phyloP scores from a whole-genome alignment of 2,329 filamentous ascomycete species.

The Diaporthe citri region DNA sequence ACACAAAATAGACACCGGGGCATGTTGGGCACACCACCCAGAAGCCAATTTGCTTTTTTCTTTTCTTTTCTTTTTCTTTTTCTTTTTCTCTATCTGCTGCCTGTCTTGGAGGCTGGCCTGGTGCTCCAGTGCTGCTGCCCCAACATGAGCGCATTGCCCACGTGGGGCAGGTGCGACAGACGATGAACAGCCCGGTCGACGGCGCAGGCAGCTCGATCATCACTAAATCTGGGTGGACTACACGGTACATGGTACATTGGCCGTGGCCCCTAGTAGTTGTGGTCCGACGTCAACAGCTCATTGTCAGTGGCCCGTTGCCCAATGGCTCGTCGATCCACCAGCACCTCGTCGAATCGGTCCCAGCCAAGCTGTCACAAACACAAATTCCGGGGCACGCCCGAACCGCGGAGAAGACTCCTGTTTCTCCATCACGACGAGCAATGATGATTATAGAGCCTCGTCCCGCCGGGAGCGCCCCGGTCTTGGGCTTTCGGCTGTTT shows the following conservation, averaged over 20 bases:
- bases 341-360: conserved; percentile 15
- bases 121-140: background rate
- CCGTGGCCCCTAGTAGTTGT: background rate
- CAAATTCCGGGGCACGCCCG: conserved; percentile 2
- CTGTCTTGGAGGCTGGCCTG: too few relatives aligned
- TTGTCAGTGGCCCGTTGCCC: background rate
- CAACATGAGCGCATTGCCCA: background rate
- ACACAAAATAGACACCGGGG: background rate
- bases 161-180: conserved; percentile 14
- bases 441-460: conserved; percentile 19
- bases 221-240: background rate
- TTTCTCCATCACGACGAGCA: conserved; percentile 6
- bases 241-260: background rate
- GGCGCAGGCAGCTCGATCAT: conserved; percentile 8
- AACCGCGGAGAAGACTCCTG: conserved; percentile 4
- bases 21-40: background rate
- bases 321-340: conserved; percentile 2
- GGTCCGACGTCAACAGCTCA: background rate
- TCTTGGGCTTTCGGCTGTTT: conserved; percentile 13
- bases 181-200: background rate
- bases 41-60: conserved; percentile 10
- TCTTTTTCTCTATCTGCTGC: background rate
- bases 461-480: conserved; percentile 13
- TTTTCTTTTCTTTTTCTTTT: background rate
- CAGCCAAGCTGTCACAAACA: conserved; percentile 24